A percentile compares a stretch with the other conserved stretches of the same genome.
Evolutionary conservation across 73 alveolate genomes (phyloP).

Genomic region (Paramecium bursaria): DNA sequence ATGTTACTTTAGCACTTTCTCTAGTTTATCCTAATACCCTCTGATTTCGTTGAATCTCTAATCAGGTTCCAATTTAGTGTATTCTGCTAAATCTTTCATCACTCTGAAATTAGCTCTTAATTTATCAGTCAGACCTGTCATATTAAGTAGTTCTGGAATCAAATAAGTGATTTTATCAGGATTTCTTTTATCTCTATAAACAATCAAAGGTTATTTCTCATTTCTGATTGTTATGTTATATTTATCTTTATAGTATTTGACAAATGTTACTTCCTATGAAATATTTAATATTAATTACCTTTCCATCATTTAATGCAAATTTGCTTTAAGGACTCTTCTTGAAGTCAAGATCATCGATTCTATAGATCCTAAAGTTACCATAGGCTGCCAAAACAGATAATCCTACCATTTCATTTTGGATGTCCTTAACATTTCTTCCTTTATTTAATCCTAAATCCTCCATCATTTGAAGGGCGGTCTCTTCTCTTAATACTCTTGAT

Average conservation of each 20-base stretch:
- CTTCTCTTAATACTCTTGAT: constrained; percentile 70
- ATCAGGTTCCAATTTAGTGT: constrained; percentile 23
- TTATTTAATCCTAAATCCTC: background rate
- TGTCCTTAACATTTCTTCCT: constrained; percentile 39
- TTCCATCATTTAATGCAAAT: constrained; percentile 59
- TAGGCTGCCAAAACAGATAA: constrained; percentile 61
- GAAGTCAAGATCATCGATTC: constrained; percentile 70
- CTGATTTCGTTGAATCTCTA: constrained; percentile 22
- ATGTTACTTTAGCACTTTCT: background rate
- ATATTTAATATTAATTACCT: constrained; percentile 45
- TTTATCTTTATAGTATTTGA: constrained; percentile 58
- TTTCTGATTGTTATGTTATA: constrained; percentile 69
- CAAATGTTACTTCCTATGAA: constrained; percentile 61
- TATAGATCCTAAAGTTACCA: constrained; percentile 75
- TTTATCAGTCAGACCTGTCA: constrained; percentile 71
- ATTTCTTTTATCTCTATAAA: constrained; percentile 43
- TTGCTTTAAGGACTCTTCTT: constrained; percentile 26
- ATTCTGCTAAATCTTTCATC: constrained; percentile 66
- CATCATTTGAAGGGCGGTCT: constrained; percentile 68
- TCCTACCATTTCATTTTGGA: constrained; percentile 43
- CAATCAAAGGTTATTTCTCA: constrained; percentile 60
- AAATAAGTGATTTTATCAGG: constrained; percentile 58
- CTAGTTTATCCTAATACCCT: background rate
- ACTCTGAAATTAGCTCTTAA: constrained; percentile 48
- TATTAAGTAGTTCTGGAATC: constrained; percentile 71